Percentiles rank a stretch among this genome's conserved stretches.
phyloP scores from a whole-genome alignment of 2,329 filamentous ascomycete species.

The Aspergillus arachidicola region DNA sequence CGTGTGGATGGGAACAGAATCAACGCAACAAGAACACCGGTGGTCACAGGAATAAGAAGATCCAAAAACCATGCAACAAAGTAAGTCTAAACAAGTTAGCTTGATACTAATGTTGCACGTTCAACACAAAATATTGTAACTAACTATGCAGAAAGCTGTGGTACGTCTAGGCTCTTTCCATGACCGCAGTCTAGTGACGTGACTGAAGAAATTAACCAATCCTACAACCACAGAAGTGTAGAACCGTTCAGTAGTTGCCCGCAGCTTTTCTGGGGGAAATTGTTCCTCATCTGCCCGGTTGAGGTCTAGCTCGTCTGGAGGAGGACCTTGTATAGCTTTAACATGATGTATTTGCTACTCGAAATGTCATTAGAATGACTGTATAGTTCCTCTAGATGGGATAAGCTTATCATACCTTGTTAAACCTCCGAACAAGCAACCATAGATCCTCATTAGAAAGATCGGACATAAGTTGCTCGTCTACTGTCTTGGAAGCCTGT shows the following conservation, averaged over 20 bases:
- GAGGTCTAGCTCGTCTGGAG: slow-evolving; percentile 71
- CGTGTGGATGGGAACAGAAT: slow-evolving; percentile 68
- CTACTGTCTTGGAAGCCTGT: slow-evolving; percentile 4
- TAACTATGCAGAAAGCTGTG: slow-evolving; percentile 61
- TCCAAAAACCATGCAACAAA: slow-evolving; percentile 72
- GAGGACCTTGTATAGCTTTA: slow-evolving; percentile 62
- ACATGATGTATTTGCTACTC: slow-evolving; percentile 68
- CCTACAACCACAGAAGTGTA: slow-evolving; percentile 79
- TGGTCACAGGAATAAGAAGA: slow-evolving; percentile 65
- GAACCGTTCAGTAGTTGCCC: slow-evolving; percentile 74
- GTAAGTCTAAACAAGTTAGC: slow-evolving; percentile 43
- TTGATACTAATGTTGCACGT: no score
- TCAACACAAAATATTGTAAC: slow-evolving; percentile 10
- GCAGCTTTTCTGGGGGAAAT: slow-evolving; percentile 80
- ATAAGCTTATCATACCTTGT: slow-evolving; percentile 59
- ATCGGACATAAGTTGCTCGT: slow-evolving; percentile 62
- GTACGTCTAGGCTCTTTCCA: slow-evolving; percentile 76
- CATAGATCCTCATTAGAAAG: slow-evolving; percentile 74
- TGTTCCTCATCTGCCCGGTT: slow-evolving; percentile 81
- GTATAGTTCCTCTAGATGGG: not conserved
- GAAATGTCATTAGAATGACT: slow-evolving; percentile 11
- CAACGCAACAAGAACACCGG: slow-evolving; percentile 63
- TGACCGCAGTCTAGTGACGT: slow-evolving; percentile 73
- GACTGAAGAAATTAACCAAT: slow-evolving; percentile 68
- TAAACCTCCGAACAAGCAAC: slow-evolving; percentile 71